A percentile compares a stretch with the other conserved stretches of the same genome.
These are phyloP conservation scores for Pichia sp. DNA, from an alignment of 1,139 yeast species.

Conservation along the genomic window DNA sequence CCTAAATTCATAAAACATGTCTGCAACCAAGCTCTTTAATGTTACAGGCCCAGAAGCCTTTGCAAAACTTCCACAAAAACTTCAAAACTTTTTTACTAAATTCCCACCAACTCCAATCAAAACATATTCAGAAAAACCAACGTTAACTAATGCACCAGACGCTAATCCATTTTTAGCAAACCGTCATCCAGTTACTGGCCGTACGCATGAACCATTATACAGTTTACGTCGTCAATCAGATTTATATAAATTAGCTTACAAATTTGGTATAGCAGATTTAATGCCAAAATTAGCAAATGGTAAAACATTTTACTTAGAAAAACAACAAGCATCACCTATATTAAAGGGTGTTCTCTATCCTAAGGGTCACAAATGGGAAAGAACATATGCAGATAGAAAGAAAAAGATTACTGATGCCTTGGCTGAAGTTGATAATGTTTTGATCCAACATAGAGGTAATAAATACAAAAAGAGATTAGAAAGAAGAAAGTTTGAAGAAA, in stretches of 20 bases:
- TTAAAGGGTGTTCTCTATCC: slow-evolving; percentile 74
- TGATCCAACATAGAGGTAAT: slow-evolving; percentile 57
- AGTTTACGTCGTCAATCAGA: slow-evolving; percentile 83
- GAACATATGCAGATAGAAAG: slow-evolving; percentile 57
- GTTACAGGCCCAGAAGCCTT: slow-evolving; percentile 31
- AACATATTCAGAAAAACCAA: slow-evolving; percentile 57
- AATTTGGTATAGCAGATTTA: slow-evolving; percentile 71
- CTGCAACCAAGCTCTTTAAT: slow-evolving; percentile 21
- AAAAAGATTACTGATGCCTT: slow-evolving; percentile 61
- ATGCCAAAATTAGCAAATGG: slow-evolving; percentile 65
- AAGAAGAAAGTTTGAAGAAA: slow-evolving; percentile 42
- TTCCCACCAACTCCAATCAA: slow-evolving; percentile 84
- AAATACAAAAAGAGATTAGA: slow-evolving; percentile 51
- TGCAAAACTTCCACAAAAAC: slow-evolving; percentile 58
- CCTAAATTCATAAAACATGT: slow-evolving; percentile 13
- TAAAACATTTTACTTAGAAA: slow-evolving; percentile 74
- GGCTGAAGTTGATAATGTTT: slow-evolving; percentile 64
- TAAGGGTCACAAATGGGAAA: slow-evolving; percentile 77
- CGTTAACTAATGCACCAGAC: slow-evolving; percentile 55
- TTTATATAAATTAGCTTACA: slow-evolving; percentile 73
- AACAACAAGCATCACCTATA: slow-evolving; percentile 61
- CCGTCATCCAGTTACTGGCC: slow-evolving; percentile 73
- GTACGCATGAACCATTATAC: slow-evolving; percentile 70
- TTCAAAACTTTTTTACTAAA: slow-evolving; percentile 70
- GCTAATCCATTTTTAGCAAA: slow-evolving; percentile 89